These are phyloP conservation scores for Sesbania bispinosa DNA, from an alignment of 306 rosid species.

Conservation along the genomic window DNA sequence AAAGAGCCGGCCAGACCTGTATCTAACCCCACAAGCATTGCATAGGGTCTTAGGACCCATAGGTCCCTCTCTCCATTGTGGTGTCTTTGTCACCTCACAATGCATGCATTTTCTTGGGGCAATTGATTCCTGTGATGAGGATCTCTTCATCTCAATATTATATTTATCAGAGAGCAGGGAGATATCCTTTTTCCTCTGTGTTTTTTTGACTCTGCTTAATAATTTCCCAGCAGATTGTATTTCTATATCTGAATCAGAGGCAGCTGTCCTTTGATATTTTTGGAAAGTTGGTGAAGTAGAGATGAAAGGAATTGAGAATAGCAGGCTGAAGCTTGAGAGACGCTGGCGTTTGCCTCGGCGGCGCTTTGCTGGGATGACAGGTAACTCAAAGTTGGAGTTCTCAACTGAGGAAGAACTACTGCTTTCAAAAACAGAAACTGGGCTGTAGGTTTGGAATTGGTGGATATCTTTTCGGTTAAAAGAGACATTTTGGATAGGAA, in stretches of 20 bases:
- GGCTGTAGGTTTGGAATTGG: conserved; percentile 58
- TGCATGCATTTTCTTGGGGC: conserved; percentile 57
- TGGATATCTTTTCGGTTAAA: conserved; percentile 37
- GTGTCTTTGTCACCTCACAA: conserved; percentile 71
- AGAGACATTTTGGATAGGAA: conserved; percentile 21
- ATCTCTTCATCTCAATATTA: conserved; percentile 30
- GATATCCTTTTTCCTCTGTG: conserved; percentile 39
- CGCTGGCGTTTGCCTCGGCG: conserved; percentile 61
- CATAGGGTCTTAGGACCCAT: conserved; percentile 84
- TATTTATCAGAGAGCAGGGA: conserved; percentile 31
- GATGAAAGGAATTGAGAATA: conserved; percentile 31
- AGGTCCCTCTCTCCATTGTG: conserved; percentile 94
- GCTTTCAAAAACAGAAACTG: conserved; percentile 73
- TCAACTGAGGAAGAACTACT: conserved; percentile 57
- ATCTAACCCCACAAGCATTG: conserved; percentile 93
- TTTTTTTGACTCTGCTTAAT: conserved; percentile 28
- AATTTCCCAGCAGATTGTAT: conserved; percentile 18
- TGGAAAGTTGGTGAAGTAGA: conserved; percentile 10
- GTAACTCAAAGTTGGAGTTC: conserved; percentile 36
- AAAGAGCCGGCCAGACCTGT: conserved; percentile 76
- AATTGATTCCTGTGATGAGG: conserved; percentile 13
- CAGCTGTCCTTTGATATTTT: conserved; percentile 14
- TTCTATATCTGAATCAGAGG: conserved; percentile 37
- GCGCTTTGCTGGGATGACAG: conserved; percentile 44
- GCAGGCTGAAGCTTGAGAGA: conserved; percentile 33